Percentiles rank a stretch among this genome's conserved stretches.
phyloP scores from a whole-genome alignment of 2,329 filamentous ascomycete species.

The Fusarium duplospermum region DNA sequence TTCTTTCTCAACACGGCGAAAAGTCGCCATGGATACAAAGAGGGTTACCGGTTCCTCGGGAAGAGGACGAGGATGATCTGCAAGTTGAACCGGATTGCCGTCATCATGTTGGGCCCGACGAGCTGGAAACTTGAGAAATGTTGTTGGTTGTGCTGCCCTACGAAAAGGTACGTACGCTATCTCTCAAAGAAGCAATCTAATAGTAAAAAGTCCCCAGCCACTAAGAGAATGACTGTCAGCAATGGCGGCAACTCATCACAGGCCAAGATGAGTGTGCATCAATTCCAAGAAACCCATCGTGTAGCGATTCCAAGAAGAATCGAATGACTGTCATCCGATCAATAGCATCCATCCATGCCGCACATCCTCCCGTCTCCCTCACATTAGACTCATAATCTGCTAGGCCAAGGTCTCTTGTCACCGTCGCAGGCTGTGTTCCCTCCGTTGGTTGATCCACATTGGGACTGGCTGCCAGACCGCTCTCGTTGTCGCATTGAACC shows the following conservation, averaged over 20 bases:
- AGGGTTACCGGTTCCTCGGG: not conserved
- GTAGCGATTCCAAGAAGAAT: slow-evolving; percentile 19
- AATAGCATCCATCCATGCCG: not conserved
- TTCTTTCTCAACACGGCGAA: not conserved
- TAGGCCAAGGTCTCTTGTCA: slow-evolving; percentile 27
- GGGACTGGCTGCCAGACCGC: slow-evolving; percentile 22
- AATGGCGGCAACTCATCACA: slow-evolving; percentile 24
- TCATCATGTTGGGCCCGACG: not conserved
- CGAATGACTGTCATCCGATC: slow-evolving; percentile 38
- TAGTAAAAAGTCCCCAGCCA: not conserved
- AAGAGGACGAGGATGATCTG: not conserved
- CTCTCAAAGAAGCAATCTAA: not conserved
- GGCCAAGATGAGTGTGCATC: slow-evolving; percentile 3
- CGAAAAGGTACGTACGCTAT: not conserved
- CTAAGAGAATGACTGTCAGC: not conserved
- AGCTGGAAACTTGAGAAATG: not conserved
- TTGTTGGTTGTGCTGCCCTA: slow-evolving; percentile 2
- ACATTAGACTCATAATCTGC: slow-evolving; percentile 6
- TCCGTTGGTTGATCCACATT: slow-evolving; percentile 13
- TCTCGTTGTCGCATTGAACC: slow-evolving; percentile 13
- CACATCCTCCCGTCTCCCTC: slow-evolving; percentile 8
- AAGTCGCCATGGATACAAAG: not conserved
- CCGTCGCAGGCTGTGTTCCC: slow-evolving; percentile 23
- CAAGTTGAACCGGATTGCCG: not conserved
- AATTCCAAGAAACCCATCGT: slow-evolving; percentile 1